A percentile compares a stretch with the other conserved stretches of the same genome.
These are phyloP conservation scores for Orbilia brochopaga DNA, from an alignment of 2,329 filamentous ascomycete species.

Conservation along the genomic window DNA sequence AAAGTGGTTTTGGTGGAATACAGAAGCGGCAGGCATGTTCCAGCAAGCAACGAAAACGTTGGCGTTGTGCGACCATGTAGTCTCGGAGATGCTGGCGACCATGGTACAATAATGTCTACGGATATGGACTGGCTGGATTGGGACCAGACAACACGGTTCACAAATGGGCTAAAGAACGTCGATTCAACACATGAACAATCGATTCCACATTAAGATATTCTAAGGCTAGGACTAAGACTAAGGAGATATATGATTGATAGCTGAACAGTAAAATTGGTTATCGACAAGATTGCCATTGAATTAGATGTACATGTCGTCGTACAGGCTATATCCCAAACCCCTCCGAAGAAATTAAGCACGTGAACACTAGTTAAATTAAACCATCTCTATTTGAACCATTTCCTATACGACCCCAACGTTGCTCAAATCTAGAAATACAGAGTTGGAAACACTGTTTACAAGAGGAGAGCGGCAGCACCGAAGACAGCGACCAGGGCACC, in stretches of 20 bases:
- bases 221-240: too few relatives aligned
- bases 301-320: constrained; percentile 50
- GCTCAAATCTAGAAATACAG: constrained; percentile 23
- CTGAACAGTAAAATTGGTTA: constrained; percentile 27
- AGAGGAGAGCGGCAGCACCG: constrained; percentile 50
- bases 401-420: constrained; percentile 9
- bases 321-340: constrained; percentile 39
- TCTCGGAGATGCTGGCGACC: too few relatives aligned
- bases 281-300: constrained; percentile 50
- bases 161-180: too few relatives aligned
- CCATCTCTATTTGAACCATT: constrained; percentile 47
- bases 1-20: too few relatives aligned
- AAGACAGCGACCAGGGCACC: constrained; percentile 50
- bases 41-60: too few relatives aligned
- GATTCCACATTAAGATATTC: background rate
- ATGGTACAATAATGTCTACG: too few relatives aligned
- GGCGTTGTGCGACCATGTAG: too few relatives aligned
- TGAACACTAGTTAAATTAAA: constrained; percentile 35
- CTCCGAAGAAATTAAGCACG: constrained; percentile 20
- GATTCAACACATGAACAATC: too few relatives aligned
- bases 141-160: too few relatives aligned
- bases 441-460: constrained; percentile 34
- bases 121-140: too few relatives aligned
- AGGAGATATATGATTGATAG: background rate
- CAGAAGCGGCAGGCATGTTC: too few relatives aligned